Evolutionary conservation across 2,329 filamentous ascomycete genomes (phyloP).

Genomic region (Cryphonectria naterciae): DNA sequence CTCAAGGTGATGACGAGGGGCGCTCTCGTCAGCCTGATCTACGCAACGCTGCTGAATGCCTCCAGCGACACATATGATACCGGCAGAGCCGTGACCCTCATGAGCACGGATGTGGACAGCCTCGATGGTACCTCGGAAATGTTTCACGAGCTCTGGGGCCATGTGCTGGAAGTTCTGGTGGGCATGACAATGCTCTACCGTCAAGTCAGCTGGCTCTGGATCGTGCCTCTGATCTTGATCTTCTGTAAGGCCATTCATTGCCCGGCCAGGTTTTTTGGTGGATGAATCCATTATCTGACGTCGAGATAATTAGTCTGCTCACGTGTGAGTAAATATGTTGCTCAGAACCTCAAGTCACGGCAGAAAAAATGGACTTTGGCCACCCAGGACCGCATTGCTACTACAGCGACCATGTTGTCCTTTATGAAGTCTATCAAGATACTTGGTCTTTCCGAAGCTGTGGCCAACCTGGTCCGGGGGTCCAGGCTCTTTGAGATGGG

Average conservation of each 20-base stretch:
- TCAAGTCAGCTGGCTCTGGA: conserved; percentile 49
- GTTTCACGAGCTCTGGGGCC: conserved; percentile 49
- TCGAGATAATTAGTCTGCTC: conserved; percentile 46
- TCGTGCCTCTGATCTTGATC: conserved; percentile 46
- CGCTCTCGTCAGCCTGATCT: conserved; percentile 32
- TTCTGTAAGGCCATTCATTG: conserved; percentile 39
- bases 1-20: conserved; percentile 33
- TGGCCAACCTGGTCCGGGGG: conserved; percentile 32
- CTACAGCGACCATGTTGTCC: conserved; percentile 40
- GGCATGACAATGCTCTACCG: conserved; percentile 44
- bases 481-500: conserved; percentile 41
- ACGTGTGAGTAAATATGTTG: conserved; percentile 46
- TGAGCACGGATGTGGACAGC: conserved; percentile 46
- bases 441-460: conserved; percentile 39
- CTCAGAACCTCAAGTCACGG: conserved; percentile 39
- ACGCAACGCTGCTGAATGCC: conserved; percentile 22
- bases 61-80: conserved; percentile 35
- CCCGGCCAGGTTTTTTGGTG: too few species aligned
- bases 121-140: conserved; percentile 40
- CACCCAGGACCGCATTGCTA: conserved; percentile 45
- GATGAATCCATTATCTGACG: neutral
- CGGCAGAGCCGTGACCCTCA: conserved; percentile 43
- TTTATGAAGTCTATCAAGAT: conserved; percentile 48
- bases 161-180: conserved; percentile 45
- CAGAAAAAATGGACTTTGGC: conserved; percentile 47